Evolutionary conservation across 2,329 filamentous ascomycete genomes (phyloP), one percentile per base, ranked within the genome.

Genomic region (Stemphylium vesicarium): DNA sequence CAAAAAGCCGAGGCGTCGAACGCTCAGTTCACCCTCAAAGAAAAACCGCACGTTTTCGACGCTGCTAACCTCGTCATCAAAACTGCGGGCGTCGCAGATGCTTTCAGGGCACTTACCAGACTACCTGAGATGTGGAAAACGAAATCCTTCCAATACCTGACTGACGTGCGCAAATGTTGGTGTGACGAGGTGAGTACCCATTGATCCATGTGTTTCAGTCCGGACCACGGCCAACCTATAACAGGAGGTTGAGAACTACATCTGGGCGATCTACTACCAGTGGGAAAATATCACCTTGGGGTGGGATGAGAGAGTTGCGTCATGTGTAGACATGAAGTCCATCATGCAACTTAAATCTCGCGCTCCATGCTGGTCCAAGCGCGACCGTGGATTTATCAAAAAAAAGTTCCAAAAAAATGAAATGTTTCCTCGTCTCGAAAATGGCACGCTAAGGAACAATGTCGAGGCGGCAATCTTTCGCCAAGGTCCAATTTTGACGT

Each of bases 401-500:
- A 8, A 39, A 15, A 11, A 37, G 24, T 48, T 48, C 31, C 20
- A 32, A 33, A 22, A 38, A 22, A 18, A 20, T 5, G 4, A 10
- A 20, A 40, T 48, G 9, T 22, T 48, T 33, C 45, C 36, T 11
- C 22, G 22, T 24, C 45, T 49, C 15, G 35, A 37, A 49, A 36
- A 49, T 35, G 5, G 24, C 29, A 26, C 20, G 20, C 45, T 49
- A 15, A 36, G 45, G 10, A 15, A 22, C 4, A 10, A 16, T 20
- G 45, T 49, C 13, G 37, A 49, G 36, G 20, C 15, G 22, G 45
- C 16, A 20, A 38, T 49, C 24, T 41, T 26, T 18, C 15, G 45
- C 12, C 45, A 49, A 49, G 45, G 45, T 26, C 45, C 45, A 10
- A 49, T 49, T 16, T 24, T 49, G 26, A 49, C 45, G n/a, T 32